phyloP scores from a whole-genome alignment of 805 yeast species.

The Monosporozyma aquatica region DNA sequence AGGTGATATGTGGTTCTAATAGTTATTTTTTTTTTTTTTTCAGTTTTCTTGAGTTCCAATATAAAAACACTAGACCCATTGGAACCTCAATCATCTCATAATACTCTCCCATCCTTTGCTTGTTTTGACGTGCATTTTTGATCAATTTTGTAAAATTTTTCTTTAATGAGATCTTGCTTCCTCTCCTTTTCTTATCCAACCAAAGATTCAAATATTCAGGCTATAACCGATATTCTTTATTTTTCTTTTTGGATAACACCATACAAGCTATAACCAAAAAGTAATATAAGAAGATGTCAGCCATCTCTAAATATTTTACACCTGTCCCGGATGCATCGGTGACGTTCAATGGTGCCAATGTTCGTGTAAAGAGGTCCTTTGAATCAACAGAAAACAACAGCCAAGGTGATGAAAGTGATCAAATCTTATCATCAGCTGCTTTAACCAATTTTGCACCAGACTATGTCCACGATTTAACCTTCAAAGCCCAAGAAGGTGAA shows the following conservation, averaged over 20 bases:
- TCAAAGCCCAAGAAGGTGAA: conserved; percentile 22
- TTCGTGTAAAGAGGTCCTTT: conserved; percentile 6
- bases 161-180: too few relatives aligned
- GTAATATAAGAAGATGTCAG: conserved; percentile 11
- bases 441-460: background rate
- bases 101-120: too few relatives aligned
- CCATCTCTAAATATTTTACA: conserved; percentile 18
- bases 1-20: too few relatives aligned
- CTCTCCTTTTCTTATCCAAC: background rate
- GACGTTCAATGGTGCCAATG: conserved; percentile 18
- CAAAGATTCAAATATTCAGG: background rate
- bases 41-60: too few relatives aligned
- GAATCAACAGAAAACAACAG: conserved; percentile 2
- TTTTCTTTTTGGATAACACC: background rate
- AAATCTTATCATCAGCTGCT: conserved; percentile 3
- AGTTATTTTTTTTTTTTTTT: too few relatives aligned
- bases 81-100: too few relatives aligned
- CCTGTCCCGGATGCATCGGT: conserved; percentile 21
- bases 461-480: conserved; percentile 14
- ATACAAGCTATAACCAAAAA: background rate
- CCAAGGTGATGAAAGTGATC: background rate
- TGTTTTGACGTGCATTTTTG: too few relatives aligned
- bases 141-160: too few relatives aligned
- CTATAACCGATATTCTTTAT: background rate
- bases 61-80: too few relatives aligned